These are phyloP conservation scores for Metschnikowia vanudenii DNA, from an alignment of 805 yeast genomes.

Conservation along the genomic window DNA sequence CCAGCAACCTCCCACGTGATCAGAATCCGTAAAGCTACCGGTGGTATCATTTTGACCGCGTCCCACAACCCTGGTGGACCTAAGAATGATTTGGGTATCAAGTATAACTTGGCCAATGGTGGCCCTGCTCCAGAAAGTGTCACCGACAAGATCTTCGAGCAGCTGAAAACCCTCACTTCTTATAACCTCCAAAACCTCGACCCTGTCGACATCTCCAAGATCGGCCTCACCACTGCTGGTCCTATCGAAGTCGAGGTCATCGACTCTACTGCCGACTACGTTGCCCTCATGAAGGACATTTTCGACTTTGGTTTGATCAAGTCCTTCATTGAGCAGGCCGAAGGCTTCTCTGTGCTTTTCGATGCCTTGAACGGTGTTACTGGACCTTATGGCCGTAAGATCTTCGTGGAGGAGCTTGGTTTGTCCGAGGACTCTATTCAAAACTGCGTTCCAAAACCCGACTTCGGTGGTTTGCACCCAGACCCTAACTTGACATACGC, in stretches of 20 bases:
- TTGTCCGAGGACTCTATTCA: conserved; percentile 69
- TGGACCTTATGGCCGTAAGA: conserved; percentile 89
- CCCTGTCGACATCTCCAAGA: conserved; percentile 55
- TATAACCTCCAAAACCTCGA: conserved; percentile 68
- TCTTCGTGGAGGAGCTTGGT: conserved; percentile 83
- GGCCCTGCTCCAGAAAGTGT: conserved; percentile 98
- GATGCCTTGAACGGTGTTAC: conserved; percentile 95
- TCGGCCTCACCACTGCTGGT: conserved; percentile 56
- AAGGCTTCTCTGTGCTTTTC: conserved; percentile 70
- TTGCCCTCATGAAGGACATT: conserved; percentile 72
- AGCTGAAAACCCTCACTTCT: conserved; percentile 53
- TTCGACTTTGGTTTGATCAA: conserved; percentile 85
- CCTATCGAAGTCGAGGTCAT: conserved; percentile 75
- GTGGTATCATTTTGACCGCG: conserved; percentile 95
- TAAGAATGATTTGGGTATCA: conserved; percentile 86
- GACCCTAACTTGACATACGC: conserved; percentile 98
- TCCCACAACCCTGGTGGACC: conserved; percentile 99
- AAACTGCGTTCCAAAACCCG: conserved; percentile 76
- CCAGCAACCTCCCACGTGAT: conserved; percentile 97
- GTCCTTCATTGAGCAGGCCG: conserved; percentile 55
- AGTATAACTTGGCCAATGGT: conserved; percentile 91
- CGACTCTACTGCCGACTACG: conserved; percentile 78
- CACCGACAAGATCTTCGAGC: conserved; percentile 80
- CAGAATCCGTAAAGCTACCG: conserved; percentile 72
- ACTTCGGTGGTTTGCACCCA: conserved; percentile 97